Conservation (phyloP, 148 eudicot species). For the Vaccinium vitisidaea region DNA sequence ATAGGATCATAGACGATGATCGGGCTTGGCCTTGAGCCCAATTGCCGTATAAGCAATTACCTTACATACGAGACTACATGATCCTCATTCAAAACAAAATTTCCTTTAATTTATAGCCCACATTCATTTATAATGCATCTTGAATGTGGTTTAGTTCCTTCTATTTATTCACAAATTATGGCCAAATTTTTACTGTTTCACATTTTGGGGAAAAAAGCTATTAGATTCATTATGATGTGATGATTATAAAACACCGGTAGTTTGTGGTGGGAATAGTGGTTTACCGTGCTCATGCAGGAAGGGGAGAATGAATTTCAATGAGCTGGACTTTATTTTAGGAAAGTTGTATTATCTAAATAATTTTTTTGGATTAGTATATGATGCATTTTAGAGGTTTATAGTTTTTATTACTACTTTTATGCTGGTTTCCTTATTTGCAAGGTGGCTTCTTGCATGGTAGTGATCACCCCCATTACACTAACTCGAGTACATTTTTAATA, state of each 20-base stretch:
- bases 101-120: not conserved
- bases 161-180: not conserved
- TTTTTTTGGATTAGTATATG: not conserved
- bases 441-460: not conserved
- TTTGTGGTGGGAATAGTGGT: not conserved
- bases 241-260: not conserved
- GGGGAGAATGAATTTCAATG: not conserved
- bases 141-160: not conserved
- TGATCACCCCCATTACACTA: not conserved
- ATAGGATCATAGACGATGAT: not conserved
- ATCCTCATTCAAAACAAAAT: not conserved
- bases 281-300: not conserved
- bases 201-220: not conserved
- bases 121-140: not conserved
- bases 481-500: not conserved
- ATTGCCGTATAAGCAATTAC: not conserved
- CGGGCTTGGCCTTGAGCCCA: no score
- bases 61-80: not conserved
- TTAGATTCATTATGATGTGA: not conserved
- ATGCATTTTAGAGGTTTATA: not conserved
- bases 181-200: not conserved
- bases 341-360: not conserved
- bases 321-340: not conserved
- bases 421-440: not conserved
- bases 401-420: not conserved